Evolutionary conservation across 768 basidiomycete genomes (phyloP).

Genomic region (Rhodotorula kratochvilovae): DNA sequence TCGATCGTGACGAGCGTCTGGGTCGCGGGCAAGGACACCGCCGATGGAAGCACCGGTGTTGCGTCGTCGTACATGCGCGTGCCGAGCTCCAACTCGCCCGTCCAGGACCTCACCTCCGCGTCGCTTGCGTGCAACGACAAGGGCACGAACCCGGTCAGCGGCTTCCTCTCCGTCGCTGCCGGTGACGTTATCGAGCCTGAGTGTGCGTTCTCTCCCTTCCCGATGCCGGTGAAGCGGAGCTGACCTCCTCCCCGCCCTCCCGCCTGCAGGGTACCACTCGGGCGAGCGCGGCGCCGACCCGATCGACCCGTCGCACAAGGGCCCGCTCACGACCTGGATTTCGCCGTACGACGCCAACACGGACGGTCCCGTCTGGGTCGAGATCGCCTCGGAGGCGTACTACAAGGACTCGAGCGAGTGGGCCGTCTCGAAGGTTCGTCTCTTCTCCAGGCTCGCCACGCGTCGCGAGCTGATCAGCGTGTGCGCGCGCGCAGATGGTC

Average conservation of each 20-base stretch:
- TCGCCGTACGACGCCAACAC: background rate
- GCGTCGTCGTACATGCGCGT: background rate
- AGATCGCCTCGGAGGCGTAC: slow-evolving; percentile 16
- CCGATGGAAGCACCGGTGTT: background rate
- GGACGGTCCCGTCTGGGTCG: slow-evolving; percentile 1
- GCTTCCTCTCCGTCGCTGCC: background rate
- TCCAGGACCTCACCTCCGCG: background rate
- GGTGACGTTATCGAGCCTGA: slow-evolving; percentile 17
- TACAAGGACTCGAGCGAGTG: background rate
- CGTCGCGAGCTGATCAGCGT: no score
- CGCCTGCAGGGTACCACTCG: background rate
- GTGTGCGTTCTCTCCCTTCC: background rate
- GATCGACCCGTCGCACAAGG: slow-evolving; percentile 8
- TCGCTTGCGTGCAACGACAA: slow-evolving; percentile 5
- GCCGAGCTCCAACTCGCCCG: slow-evolving; percentile 2
- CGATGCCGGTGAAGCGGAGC: no score
- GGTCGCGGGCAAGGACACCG: slow-evolving; percentile 8
- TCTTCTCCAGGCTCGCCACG: no score
- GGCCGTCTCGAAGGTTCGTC: slow-evolving; percentile 3
- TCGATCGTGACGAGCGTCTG: background rate
- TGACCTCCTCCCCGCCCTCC: no score
- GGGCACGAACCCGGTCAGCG: background rate
- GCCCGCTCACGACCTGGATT: slow-evolving; percentile 12
- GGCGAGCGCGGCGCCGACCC: slow-evolving; percentile 10
- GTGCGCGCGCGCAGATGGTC: background rate